Evolutionary conservation across 805 yeast species (phyloP).

Genomic region (Pichia scutulata): DNA sequence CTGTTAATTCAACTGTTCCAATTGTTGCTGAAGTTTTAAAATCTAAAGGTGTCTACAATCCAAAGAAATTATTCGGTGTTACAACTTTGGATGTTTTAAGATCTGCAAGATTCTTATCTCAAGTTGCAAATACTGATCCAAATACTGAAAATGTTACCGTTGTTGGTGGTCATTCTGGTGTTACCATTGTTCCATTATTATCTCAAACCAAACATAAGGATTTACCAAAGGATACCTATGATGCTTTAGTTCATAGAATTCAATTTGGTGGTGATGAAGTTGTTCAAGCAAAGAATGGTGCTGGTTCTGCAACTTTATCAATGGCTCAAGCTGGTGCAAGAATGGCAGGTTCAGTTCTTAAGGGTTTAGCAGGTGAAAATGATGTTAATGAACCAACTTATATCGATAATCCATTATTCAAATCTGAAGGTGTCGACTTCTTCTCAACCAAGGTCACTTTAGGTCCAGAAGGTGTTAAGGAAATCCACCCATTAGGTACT

Average conservation of each 20-base stretch:
- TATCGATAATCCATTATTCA: slow-evolving; percentile 72
- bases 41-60: slow-evolving; percentile 81
- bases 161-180: slow-evolving; percentile 97
- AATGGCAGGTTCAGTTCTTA: slow-evolving; percentile 60
- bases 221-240: slow-evolving; percentile 56
- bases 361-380: slow-evolving; percentile 41
- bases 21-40: slow-evolving; percentile 90
- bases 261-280: slow-evolving; percentile 92
- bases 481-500: slow-evolving; percentile 71
- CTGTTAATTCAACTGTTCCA: slow-evolving; percentile 96
- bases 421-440: slow-evolving; percentile 88
- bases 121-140: slow-evolving; percentile 67
- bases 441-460: slow-evolving; percentile 92
- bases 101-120: slow-evolving; percentile 76
- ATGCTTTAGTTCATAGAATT: slow-evolving; percentile 73
- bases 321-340: slow-evolving; percentile 84
- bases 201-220: slow-evolving; percentile 71
- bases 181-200: slow-evolving; percentile 88
- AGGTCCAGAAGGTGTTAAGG: slow-evolving; percentile 84
- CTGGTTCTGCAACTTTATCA: slow-evolving; percentile 78
- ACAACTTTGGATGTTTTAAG: slow-evolving; percentile 90
- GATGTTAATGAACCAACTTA: slow-evolving; percentile 46
- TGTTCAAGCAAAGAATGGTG: slow-evolving; percentile 77
- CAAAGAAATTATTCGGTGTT: slow-evolving; percentile 89
- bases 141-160: slow-evolving; percentile 71